phyloP scores from a whole-genome alignment of 139 green algal species.

The Marvania coccoides region DNA sequence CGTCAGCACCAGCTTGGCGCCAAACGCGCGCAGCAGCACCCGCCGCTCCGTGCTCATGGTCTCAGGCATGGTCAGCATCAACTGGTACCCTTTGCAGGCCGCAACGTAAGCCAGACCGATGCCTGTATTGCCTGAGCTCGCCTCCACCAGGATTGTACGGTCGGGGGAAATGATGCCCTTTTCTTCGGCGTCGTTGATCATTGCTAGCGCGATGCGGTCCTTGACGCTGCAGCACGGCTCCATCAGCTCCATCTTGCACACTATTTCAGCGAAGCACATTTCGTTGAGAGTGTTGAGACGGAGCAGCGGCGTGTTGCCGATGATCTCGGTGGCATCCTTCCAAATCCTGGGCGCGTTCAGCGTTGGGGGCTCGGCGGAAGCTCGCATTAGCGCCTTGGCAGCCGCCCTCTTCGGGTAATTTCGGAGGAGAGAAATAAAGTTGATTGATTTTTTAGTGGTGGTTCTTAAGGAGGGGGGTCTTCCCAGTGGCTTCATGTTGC shows the following conservation, averaged over 20 bases:
- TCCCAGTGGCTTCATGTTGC: no score
- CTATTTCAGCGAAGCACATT: conserved; percentile 62
- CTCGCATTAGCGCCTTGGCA: not conserved
- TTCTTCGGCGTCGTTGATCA: conserved; percentile 72
- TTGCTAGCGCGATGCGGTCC: conserved; percentile 73
- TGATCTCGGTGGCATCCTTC: conserved; percentile 40
- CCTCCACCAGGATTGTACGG: conserved; percentile 71
- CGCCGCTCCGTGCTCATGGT: conserved; percentile 93
- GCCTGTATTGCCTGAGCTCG: conserved; percentile 89
- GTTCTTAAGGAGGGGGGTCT: no score
- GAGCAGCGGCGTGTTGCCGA: conserved; percentile 80
- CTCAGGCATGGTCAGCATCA: conserved; percentile 95
- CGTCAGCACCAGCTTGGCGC: conserved; percentile 84
- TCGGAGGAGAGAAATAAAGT: no score
- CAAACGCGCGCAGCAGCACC: conserved; percentile 85
- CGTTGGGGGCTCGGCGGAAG: not conserved
- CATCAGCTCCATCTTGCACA: conserved; percentile 91
- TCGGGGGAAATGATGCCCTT: conserved; percentile 71
- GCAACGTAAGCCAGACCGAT: conserved; percentile 89
- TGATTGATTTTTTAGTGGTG: no score
- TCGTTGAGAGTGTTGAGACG: conserved; percentile 81
- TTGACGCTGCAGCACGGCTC: conserved; percentile 88
- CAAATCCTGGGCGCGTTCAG: conserved; percentile 15
- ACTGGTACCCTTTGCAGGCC: conserved; percentile 88
- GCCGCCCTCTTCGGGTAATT: no score